phyloP scores from a whole-genome alignment of 1,284 basidiomycete genomes.

The Austroboletus olivaceoglutinosus region DNA sequence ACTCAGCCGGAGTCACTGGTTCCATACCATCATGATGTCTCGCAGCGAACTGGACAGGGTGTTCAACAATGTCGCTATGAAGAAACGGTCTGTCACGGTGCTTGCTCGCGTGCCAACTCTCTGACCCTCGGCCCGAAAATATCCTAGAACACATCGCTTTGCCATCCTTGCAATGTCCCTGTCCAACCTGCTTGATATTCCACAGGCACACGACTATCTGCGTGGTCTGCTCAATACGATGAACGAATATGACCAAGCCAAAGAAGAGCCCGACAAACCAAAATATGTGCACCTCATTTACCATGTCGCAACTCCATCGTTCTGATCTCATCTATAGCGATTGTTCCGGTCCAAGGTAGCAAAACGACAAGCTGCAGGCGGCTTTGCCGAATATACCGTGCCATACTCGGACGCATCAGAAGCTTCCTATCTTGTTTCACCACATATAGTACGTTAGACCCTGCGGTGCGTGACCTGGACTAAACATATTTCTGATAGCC shows the following conservation, averaged over 20 bases:
- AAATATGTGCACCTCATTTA: constrained; percentile 59
- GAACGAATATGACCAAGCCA: constrained; percentile 74
- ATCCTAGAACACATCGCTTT: constrained; percentile 68
- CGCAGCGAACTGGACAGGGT: constrained; percentile 67
- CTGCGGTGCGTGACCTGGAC: background rate
- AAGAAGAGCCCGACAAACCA: constrained; percentile 78
- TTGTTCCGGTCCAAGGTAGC: constrained; percentile 57
- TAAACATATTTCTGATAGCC: constrained; percentile 48
- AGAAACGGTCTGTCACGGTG: constrained; percentile 57
- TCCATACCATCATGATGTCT: constrained; percentile 81
- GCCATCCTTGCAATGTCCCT: constrained; percentile 82
- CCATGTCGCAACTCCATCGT: constrained; percentile 3
- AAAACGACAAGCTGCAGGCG: constrained; percentile 50
- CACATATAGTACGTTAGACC: constrained; percentile 60
- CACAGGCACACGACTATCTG: constrained; percentile 74
- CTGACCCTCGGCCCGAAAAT: constrained; percentile 1
- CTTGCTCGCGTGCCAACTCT: background rate
- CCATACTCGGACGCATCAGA: constrained; percentile 61
- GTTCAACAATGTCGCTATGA: constrained; percentile 74
- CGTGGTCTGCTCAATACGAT: constrained; percentile 68
- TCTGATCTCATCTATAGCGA: constrained; percentile 39
- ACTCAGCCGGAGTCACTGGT: constrained; percentile 78
- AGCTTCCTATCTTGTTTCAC: constrained; percentile 68
- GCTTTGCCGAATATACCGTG: constrained; percentile 58
- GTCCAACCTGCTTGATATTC: constrained; percentile 75